These are phyloP conservation scores for Hypoxylon crocopeplum DNA, from an alignment of 495 filamentous ascomycete species.

Conservation along the genomic window DNA sequence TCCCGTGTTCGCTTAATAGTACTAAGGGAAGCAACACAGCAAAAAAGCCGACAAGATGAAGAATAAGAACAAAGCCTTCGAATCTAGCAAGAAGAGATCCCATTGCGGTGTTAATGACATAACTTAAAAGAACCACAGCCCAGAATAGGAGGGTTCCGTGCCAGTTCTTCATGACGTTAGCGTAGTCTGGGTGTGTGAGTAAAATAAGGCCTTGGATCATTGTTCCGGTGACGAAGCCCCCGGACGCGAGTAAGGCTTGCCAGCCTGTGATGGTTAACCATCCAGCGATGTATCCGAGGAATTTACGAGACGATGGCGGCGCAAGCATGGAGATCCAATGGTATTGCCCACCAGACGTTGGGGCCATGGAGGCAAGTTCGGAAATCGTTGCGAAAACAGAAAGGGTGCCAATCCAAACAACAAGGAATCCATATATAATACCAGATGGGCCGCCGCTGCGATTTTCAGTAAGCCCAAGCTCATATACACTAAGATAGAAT, in stretches of 20 bases:
- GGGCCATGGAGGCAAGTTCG: slow-evolving; percentile 40
- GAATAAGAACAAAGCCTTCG: slow-evolving; percentile 55
- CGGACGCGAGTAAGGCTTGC: slow-evolving; percentile 51
- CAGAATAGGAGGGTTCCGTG: slow-evolving; percentile 59
- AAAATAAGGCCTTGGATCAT: slow-evolving; percentile 55
- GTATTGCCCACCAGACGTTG: slow-evolving; percentile 9
- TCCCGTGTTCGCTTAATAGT: slow-evolving; percentile 52
- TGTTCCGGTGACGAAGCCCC: slow-evolving; percentile 49
- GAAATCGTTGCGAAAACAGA: slow-evolving; percentile 37
- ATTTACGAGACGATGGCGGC: not conserved
- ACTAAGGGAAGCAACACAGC: slow-evolving; percentile 54
- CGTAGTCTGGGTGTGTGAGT: slow-evolving; percentile 41
- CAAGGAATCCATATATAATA: slow-evolving; percentile 40
- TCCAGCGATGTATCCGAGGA: slow-evolving; percentile 2
- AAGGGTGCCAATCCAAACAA: slow-evolving; percentile 37
- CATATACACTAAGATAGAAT: no score
- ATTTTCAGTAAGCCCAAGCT: no score
- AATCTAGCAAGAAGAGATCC: slow-evolving; percentile 53
- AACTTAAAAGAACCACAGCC: slow-evolving; percentile 48
- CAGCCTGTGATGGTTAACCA: slow-evolving; percentile 57
- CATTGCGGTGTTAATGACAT: slow-evolving; percentile 54
- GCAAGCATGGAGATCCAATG: slow-evolving; percentile 15
- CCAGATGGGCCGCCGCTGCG: slow-evolving; percentile 42
- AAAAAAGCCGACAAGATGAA: slow-evolving; percentile 57
- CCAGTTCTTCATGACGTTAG: slow-evolving; percentile 51